Percentiles rank a stretch among this genome's conserved stretches.
phyloP scores from a whole-genome alignment of 805 yeast genomes.

The Millerago galiae region DNA sequence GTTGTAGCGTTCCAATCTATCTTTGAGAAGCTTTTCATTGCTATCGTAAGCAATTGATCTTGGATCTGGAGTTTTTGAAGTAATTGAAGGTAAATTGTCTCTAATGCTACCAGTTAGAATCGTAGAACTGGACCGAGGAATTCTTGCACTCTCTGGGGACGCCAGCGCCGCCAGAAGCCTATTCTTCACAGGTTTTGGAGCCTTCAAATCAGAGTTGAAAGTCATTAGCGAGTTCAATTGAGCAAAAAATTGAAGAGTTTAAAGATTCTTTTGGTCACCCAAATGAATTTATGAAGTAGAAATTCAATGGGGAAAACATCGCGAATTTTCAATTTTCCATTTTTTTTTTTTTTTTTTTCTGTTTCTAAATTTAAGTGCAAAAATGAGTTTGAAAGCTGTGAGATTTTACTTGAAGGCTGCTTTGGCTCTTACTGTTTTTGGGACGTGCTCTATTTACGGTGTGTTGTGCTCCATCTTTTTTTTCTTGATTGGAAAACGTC shows the following conservation, averaged over 20 bases:
- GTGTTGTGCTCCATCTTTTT: conserved; percentile 66
- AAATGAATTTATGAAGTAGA: no score
- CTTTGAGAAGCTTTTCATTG: conserved; percentile 19
- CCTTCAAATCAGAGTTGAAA: conserved; percentile 3
- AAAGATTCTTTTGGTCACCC: no score
- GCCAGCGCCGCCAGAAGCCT: conserved; percentile 7
- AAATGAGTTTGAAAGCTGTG: conserved; percentile 14
- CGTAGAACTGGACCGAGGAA: conserved; percentile 14
- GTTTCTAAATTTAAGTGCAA: not conserved
- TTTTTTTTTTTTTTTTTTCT: no score
- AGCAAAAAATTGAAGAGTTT: not conserved
- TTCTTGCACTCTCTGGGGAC: not conserved
- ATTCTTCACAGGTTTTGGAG: conserved; percentile 21
- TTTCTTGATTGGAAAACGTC: conserved; percentile 64
- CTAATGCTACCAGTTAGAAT: conserved; percentile 1
- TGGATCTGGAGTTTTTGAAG: conserved; percentile 23
- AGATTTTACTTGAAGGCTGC: conserved; percentile 53
- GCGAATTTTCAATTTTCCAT: not conserved
- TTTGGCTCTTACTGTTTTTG: conserved; percentile 45
- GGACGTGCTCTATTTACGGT: conserved; percentile 67
- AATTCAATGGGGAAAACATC: not conserved
- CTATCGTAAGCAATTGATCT: conserved; percentile 7
- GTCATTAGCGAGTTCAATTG: not conserved
- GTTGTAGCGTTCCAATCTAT: conserved; percentile 35
- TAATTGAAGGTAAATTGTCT: conserved; percentile 2